Evolutionary conservation across 176 grass and related monocot genomes (phyloP), one percentile per base, ranked within the genome.

Genomic region (Phragmites australis): DNA sequence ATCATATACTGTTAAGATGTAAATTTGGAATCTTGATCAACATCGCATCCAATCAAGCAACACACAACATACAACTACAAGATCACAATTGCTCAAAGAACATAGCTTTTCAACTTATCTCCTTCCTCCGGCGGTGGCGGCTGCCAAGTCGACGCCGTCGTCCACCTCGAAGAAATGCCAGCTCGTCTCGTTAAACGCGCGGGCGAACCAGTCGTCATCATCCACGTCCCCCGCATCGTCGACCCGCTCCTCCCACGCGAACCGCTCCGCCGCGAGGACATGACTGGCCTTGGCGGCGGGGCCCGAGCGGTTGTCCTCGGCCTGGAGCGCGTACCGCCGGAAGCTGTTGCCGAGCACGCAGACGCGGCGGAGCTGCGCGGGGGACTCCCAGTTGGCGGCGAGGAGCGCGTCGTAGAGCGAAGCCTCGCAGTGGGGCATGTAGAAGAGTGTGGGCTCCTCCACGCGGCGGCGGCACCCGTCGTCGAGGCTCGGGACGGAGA

Each of bases 371-470:
- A 94, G 82, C 86, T 86, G 80, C 15, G 76, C 40, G 15, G 76
- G 77, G 1, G 83, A 50, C 15, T 83, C 84, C 94, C 89, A 97
- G 54, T 97, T 97, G 11, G 86, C 75, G 12, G 75, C 85, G 66
- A 97, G 81, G 19, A 97, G 80, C 17, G 84, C 88, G 21, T 97
- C 86, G 34, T 97, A 97, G 75, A 94, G 83, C 9, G 70, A 55
- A 18, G 77, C 90, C 87, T 94, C 90, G 69, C 90, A 94, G 68
- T 97, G 94, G 6, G 92, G 92, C 94, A 92, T 97, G 86, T 94
- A 94, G 85, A 94, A 97, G 42, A 97, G 76, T n/a, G 92, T 94
- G 54, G 91, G 85, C 44, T 65, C 86, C 23, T 34, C 57, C 2
- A 34, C 89, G 66, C 87, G 81, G 77, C 91, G 81, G 30, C 87